These are phyloP conservation scores for Sclerotinia nivalis DNA, from an alignment of 2,329 filamentous ascomycete species.

Conservation along the genomic window DNA sequence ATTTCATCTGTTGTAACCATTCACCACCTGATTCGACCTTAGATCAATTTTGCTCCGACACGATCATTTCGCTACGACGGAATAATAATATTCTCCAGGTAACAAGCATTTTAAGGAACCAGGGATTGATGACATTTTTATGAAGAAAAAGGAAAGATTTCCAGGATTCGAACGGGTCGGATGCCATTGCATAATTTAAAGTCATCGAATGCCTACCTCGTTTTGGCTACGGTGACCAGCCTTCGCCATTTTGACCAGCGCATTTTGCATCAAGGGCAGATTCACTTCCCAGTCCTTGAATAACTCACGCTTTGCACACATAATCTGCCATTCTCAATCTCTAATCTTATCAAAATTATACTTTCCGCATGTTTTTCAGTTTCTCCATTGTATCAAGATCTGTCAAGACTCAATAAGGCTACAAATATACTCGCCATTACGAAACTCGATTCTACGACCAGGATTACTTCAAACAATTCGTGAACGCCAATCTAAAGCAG, in stretches of 20 bases:
- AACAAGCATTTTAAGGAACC: conserved; percentile 3
- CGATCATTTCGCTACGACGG: conserved; percentile 14
- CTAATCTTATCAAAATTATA: conserved; percentile 3
- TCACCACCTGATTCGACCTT: conserved; percentile 2
- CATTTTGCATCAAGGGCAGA: conserved; percentile 23
- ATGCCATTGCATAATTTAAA: neutral
- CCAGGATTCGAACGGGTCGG: conserved; percentile 1
- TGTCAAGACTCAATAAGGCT: neutral
- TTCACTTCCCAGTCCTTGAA: conserved; percentile 9
- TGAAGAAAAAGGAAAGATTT: conserved; percentile 13
- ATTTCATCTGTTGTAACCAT: conserved; percentile 3
- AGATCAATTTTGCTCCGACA: neutral
- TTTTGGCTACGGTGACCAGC: conserved; percentile 23
- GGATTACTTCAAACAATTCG: conserved; percentile 13
- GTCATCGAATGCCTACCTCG: neutral
- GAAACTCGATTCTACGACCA: neutral
- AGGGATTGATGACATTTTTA: conserved; percentile 8
- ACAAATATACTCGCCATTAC: neutral
- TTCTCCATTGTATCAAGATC: conserved; percentile 1
- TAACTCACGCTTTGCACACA: neutral
- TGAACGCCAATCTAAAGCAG: conserved; percentile 2
- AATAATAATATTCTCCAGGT: neutral
- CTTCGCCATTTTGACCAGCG: conserved; percentile 23
- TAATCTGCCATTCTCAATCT: neutral
- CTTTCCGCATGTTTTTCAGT: neutral